Evolutionary conservation across 2,329 filamentous ascomycete genomes (phyloP).

Genomic region (Colletotrichum spaethianum): DNA sequence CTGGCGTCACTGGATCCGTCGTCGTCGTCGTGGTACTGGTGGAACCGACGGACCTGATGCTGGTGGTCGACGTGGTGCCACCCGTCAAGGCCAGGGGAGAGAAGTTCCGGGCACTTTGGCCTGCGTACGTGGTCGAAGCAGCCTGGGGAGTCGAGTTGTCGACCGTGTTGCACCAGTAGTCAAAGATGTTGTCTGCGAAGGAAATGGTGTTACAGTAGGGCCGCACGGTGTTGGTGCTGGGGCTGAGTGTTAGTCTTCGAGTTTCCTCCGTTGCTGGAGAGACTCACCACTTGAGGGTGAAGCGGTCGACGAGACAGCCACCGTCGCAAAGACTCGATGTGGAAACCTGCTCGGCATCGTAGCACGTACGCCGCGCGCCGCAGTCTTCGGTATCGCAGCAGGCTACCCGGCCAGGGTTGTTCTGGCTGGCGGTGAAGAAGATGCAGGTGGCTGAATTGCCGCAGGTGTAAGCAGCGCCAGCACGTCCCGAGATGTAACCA

Average conservation of each 20-base stretch:
- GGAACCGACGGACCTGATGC: slow-evolving; percentile 7
- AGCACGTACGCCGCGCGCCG: slow-evolving; percentile 54
- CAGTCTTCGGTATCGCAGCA: slow-evolving; percentile 58
- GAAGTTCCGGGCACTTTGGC: slow-evolving; percentile 53
- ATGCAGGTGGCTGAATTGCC: slow-evolving; percentile 53
- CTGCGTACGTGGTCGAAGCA: slow-evolving; percentile 58
- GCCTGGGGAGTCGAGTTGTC: slow-evolving; percentile 51
- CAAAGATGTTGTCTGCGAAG: slow-evolving; percentile 57
- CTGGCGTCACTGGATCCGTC: not conserved
- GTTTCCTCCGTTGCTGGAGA: not conserved
- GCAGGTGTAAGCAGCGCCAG: slow-evolving; percentile 59
- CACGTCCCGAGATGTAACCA: slow-evolving; percentile 61
- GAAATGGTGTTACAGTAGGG: slow-evolving; percentile 63
- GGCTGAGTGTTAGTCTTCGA: slow-evolving; percentile 40
- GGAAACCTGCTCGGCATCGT: slow-evolving; percentile 54
- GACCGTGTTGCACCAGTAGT: slow-evolving; percentile 60
- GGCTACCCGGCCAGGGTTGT: slow-evolving; percentile 54
- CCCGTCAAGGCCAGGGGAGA: slow-evolving; percentile 35
- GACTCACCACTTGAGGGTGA: slow-evolving; percentile 63
- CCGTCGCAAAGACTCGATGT: slow-evolving; percentile 55
- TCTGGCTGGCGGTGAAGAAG: slow-evolving; percentile 49
- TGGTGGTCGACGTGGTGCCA: slow-evolving; percentile 12
- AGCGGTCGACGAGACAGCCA: slow-evolving; percentile 56
- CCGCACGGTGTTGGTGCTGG: slow-evolving; percentile 52
- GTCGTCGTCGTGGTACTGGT: slow-evolving; percentile 2